These are phyloP conservation scores for Aspergillus indologenus DNA, from an alignment of 495 filamentous ascomycete species.

Conservation along the genomic window DNA sequence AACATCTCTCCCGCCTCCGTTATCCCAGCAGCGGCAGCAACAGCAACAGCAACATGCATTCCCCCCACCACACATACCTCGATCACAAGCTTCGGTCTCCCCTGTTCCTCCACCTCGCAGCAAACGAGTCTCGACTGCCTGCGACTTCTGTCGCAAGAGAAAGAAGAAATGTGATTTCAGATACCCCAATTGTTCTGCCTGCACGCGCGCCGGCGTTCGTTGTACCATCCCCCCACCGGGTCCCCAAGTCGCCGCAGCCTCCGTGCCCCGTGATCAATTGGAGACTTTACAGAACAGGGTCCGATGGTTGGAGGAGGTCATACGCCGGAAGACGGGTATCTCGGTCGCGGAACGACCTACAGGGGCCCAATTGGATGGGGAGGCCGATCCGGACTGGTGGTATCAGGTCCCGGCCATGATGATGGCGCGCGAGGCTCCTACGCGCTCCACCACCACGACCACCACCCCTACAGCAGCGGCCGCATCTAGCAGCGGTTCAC, in stretches of 20 bases:
- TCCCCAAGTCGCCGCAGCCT: conserved; percentile 40
- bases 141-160: conserved; percentile 51
- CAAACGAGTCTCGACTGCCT: conserved; percentile 49
- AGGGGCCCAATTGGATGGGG: conserved; percentile 36
- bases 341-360: conserved; percentile 35
- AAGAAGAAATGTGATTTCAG: conserved; percentile 57
- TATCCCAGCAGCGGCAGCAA: neutral
- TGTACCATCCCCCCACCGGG: conserved; percentile 47
- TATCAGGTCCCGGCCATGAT: conserved; percentile 43
- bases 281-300: conserved; percentile 53
- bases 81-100: conserved; percentile 5
- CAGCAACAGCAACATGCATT: neutral
- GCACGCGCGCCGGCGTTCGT: conserved; percentile 49
- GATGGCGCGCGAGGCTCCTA: conserved; percentile 28
- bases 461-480: conserved; percentile 21
- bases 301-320: conserved; percentile 45
- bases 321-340: conserved; percentile 40
- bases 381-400: conserved; percentile 42
- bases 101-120: conserved; percentile 6
- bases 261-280: conserved; percentile 47
- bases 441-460: conserved; percentile 12
- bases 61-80: conserved; percentile 6
- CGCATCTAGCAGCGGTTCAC: conserved; percentile 25
- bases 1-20: conserved; percentile 1
- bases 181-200: conserved; percentile 52